Evolutionary conservation across 257 asterid genomes (phyloP).

Genomic region (Solanum habrochaites): DNA sequence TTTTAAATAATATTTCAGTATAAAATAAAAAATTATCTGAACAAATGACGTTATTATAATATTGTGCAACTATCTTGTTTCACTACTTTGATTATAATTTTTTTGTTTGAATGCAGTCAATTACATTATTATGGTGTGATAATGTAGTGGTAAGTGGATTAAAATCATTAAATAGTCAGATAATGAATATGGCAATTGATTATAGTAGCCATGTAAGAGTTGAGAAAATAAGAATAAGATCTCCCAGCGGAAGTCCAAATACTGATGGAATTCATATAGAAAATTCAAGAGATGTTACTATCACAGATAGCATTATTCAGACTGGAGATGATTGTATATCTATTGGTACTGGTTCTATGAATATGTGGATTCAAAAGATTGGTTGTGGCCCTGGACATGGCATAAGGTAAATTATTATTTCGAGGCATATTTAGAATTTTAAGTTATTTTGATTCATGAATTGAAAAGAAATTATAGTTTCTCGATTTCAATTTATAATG

Average conservation of each 20-base stretch:
- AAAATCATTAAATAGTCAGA: background rate
- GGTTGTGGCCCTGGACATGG: background rate
- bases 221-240: background rate
- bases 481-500: no score
- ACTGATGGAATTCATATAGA: background rate
- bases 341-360: background rate
- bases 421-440: background rate
- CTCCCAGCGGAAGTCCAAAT: background rate
- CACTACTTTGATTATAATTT: background rate
- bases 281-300: background rate
- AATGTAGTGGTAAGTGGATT: background rate
- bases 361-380: background rate
- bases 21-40: no score
- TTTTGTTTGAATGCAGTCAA: background rate
- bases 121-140: background rate
- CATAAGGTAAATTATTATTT: background rate
- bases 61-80: background rate
- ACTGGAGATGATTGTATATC: background rate
- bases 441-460: no score
- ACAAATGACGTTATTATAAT: no score
- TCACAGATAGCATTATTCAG: background rate
- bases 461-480: no score
- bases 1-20: no score
- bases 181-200: background rate
- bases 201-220: background rate